phyloP scores from a whole-genome alignment of 768 basidiomycete genomes.

The Tubosaeta sp. region DNA sequence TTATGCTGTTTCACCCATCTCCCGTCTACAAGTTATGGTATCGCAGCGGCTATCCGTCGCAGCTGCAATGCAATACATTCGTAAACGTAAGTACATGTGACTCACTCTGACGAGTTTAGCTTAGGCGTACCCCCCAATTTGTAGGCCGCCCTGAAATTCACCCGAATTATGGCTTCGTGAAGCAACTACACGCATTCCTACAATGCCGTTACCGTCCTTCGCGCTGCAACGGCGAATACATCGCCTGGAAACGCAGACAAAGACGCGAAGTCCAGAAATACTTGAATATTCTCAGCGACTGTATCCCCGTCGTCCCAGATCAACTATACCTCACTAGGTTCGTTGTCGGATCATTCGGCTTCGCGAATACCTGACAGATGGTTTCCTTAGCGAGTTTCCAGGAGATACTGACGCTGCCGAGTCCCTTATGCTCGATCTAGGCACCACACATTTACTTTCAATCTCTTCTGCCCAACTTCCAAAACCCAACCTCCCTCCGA shows the following conservation, averaged over 20 bases:
- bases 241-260: constrained; percentile 55
- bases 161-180: constrained; percentile 50
- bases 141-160: constrained; percentile 36
- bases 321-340: constrained; percentile 52
- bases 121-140: constrained; percentile 10
- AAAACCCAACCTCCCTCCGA: constrained; percentile 27
- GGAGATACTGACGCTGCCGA: constrained; percentile 46
- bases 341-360: not conserved
- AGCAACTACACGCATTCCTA: constrained; percentile 52
- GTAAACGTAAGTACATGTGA: constrained; percentile 37
- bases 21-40: constrained; percentile 44
- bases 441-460: constrained; percentile 50
- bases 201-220: constrained; percentile 47
- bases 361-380: not conserved
- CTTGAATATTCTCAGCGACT: constrained; percentile 48
- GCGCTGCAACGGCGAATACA: constrained; percentile 41
- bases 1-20: not conserved
- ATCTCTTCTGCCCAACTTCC: constrained; percentile 49
- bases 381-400: constrained; percentile 48
- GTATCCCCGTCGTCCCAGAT: constrained; percentile 46
- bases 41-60: constrained; percentile 38
- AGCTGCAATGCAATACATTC: constrained; percentile 47
- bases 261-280: constrained; percentile 51
- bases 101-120: constrained; percentile 3
- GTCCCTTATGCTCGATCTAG: constrained; percentile 47